Base-by-base conservation (phyloP, 371 early-diverging fungal species). In the Mortierella sp. region DNA sequence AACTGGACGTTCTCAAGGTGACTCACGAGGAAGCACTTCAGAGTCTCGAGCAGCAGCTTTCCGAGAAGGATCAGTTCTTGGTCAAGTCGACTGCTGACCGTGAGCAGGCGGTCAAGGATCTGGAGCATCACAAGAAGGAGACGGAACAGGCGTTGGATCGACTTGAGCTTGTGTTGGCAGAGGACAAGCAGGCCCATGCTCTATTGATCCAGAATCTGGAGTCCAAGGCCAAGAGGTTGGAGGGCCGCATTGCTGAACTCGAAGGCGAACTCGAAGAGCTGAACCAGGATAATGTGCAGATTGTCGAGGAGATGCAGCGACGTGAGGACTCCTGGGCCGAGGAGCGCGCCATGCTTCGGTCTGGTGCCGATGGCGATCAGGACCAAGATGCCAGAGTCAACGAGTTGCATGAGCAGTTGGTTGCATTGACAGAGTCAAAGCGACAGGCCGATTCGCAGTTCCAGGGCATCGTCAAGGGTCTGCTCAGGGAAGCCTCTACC, bases 391-490 rank as follows among this genome's bases (percentile, higher is more conserved):
- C 75, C 0, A 26, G 84, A 22, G 26, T 83, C 10, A 79, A 76
- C 4, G 84, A 83, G 71, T 68, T 79, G 68, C 76, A 83, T 11
- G 79, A 79, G 13, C 84, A 83, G 44, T 48, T 83, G n/a, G 70
- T 68, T 6, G 70, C 76, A 4, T 2, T 76, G 70, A 55, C 76
- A 6, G 84, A 83, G 40, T 75, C 79, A 39, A 83, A 83, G 66
- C 72, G 76, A n/a, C 79, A 83, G 55, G 84, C 84, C 1, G 84
- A 83, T 43, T 45, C 68, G 4, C 83, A 83, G 50, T 83, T 83
- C 83, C 83, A 83, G 34, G 83, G 79, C 14, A 83, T 83, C n/a
- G 83, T 83, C 48, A 83, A 83, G 61, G 83, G 83, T 19, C 45
- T 83, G 31, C 64, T 83, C 44, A 64, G 83, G 1, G 83, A 83